Evolutionary conservation across 768 basidiomycete species (phyloP), one percentile per base, ranked within the genome.

Genomic region (Dacryopinax primogenitus): DNA sequence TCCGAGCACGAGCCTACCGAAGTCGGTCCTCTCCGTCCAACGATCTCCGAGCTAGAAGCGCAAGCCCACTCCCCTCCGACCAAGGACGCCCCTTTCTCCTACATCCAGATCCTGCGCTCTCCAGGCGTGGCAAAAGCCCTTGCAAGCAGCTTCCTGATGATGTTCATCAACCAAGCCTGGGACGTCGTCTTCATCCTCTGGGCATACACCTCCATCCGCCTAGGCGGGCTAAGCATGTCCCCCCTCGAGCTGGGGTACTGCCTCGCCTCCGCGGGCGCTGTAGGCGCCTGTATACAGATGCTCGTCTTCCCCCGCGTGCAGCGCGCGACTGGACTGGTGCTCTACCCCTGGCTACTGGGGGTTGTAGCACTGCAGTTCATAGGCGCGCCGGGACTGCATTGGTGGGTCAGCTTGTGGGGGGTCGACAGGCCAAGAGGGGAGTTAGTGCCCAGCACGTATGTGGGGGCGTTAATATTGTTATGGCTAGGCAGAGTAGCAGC

Each of bases 121-220:
- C 51, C 51, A 6, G 51, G 51, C 18, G 51, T 58, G 13, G 51
- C 26, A 6, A 58, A 58, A 30, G 51, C 51, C 9, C 23, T 58
- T 15, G 13, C 26, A 6, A 58, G 51, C 30, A 30, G 26, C 26
- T 58, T 58, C 30, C 26, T 58, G 51, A 58, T 58, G 51, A 58
- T 45, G 33, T 32, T 33, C n/a, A 15, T 33, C 62, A 51, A 34
- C 36, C 61, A 62, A 0, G 79, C 80, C 0, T 88, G 85, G 66
- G 85, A 86, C 62, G 82, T 84, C 15, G 81, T 85, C 7, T 87
- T 87, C 69, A 84, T 86, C 12, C 76, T 87, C 34, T 86, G 83
- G 69, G 85, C 83, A 66, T 88, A 84, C 71, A 83, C 86, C 15
- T 78, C 84, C 18, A 73, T 87, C 47, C 67, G 76, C 37, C 71